Evolutionary conservation across 2,329 filamentous ascomycete genomes (phyloP).

Genomic region (Venturiaceae sp.): DNA sequence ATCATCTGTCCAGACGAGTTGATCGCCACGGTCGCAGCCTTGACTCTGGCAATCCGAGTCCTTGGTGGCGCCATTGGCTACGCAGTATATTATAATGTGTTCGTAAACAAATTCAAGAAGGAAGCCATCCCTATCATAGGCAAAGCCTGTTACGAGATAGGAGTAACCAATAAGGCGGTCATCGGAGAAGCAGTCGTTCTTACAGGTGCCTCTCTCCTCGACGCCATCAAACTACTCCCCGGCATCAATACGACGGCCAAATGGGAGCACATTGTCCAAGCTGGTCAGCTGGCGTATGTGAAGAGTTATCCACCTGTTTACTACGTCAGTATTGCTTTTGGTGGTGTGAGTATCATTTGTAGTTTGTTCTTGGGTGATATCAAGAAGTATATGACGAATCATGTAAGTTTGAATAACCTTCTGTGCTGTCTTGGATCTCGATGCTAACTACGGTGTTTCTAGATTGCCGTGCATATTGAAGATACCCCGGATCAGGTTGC

Average conservation of each 20-base stretch:
- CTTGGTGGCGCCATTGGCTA: constrained; percentile 58
- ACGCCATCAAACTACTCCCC: constrained; percentile 1
- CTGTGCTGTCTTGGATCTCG: not conserved
- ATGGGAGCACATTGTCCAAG: constrained; percentile 16
- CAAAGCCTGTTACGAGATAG: constrained; percentile 2
- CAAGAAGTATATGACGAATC: constrained; percentile 20
- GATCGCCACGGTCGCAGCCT: constrained; percentile 58
- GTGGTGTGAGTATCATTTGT: constrained; percentile 18
- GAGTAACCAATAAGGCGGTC: not conserved
- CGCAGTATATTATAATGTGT: constrained; percentile 33
- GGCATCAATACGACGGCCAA: constrained; percentile 10
- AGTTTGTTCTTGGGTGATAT: constrained; percentile 21
- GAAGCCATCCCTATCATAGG: constrained; percentile 5
- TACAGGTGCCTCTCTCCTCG: constrained; percentile 3
- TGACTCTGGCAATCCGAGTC: constrained; percentile 60
- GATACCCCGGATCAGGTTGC: not conserved
- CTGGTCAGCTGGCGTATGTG: constrained; percentile 17
- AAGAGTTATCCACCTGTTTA: constrained; percentile 20
- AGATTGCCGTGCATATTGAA: constrained; percentile 1
- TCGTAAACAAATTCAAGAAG: constrained; percentile 16
- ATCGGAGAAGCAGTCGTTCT: constrained; percentile 7
- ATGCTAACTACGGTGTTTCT: not conserved
- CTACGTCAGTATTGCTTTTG: constrained; percentile 22
- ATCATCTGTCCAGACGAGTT: constrained; percentile 62
- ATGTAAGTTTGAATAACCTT: constrained; percentile 6